Evolutionary conservation across 2,329 filamentous ascomycete species (phyloP).

Genomic region (Thelonectria olida): DNA sequence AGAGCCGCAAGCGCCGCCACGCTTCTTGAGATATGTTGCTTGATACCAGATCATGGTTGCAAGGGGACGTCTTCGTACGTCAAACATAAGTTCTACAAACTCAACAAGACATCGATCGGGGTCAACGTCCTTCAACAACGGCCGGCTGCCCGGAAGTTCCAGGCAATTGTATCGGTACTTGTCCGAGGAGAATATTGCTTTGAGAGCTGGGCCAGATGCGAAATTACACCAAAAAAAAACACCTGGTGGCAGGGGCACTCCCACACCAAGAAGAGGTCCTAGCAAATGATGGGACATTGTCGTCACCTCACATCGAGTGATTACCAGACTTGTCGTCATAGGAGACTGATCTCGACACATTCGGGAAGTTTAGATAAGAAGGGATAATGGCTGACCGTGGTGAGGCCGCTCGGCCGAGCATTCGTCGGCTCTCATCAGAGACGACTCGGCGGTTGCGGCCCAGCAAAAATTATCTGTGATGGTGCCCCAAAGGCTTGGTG

Average conservation of each 20-base stretch:
- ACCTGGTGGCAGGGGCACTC: conserved; percentile 26
- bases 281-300: conserved; percentile 29
- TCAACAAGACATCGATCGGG: background rate
- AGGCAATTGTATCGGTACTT: conserved; percentile 35
- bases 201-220: conserved; percentile 31
- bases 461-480: conserved; percentile 38
- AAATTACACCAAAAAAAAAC: conserved; percentile 35
- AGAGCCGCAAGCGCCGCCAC: conserved; percentile 30
- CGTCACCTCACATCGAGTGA: conserved; percentile 31
- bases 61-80: background rate
- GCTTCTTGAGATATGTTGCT: background rate
- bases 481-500: conserved; percentile 44
- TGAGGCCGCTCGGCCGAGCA: conserved; percentile 40
- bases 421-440: conserved; percentile 33
- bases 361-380: conserved; percentile 31
- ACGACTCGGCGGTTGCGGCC: conserved; percentile 26
- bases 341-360: conserved; percentile 22
- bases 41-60: background rate
- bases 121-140: conserved; percentile 1
- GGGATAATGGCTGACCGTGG: background rate
- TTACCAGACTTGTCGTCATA: conserved; percentile 27
- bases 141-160: conserved; percentile 32
- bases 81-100: background rate
- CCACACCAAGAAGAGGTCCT: conserved; percentile 18
- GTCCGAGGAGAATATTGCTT: conserved; percentile 26